Evolutionary conservation across 1,284 basidiomycete species (phyloP), one percentile per base, ranked within the genome.

Genomic region (Melampsora medusae): DNA sequence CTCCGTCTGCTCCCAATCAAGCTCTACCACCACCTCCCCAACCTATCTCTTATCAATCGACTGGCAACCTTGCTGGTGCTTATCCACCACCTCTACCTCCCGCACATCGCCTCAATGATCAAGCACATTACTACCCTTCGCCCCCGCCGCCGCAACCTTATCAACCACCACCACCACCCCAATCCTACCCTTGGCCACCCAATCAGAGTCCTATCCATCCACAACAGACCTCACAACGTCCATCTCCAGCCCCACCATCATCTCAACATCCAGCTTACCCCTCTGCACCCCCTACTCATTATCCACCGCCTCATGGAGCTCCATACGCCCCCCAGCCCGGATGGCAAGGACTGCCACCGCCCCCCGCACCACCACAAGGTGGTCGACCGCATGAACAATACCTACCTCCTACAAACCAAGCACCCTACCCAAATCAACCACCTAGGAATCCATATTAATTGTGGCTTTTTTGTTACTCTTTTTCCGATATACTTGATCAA

Each of bases 31-130:
- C 79, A 53, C 74, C 79, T 28, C 76, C 77, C 17, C 56, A 60
- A n/a, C 78, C 79, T 2, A 71, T 80, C 22, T 74, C 77, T 9
- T 79, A 80, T 69, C 60, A 69, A 22, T 70, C 78, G 31, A 35
- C 79, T 25, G 67, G 64, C 28, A 25, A 42, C 48, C 56, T 67
- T 42, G 56, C 42, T 74, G 17, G 22, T 69, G 74, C 49, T 82
- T 72, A 83, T 35, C 75, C 81, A 3, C 84, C 81, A 33, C 80
- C 80, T 69, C 83, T 79, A 61, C 61, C 74, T 16, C 14, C 80
- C 80, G 35, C 77, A 1, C 73, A 72, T 5, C 77, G 78, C 1
- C 78, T 77, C 22, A 17, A 66, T 33, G 25, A 66, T 33, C 48
- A 50, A 60, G 66, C 33, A 25, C 61, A 28, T 17, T 53, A 10